A percentile compares a stretch with the other conserved stretches of the same genome.
Evolutionary conservation across 345 rosid species (phyloP).

Genomic region (Rhodamnia argentea): DNA sequence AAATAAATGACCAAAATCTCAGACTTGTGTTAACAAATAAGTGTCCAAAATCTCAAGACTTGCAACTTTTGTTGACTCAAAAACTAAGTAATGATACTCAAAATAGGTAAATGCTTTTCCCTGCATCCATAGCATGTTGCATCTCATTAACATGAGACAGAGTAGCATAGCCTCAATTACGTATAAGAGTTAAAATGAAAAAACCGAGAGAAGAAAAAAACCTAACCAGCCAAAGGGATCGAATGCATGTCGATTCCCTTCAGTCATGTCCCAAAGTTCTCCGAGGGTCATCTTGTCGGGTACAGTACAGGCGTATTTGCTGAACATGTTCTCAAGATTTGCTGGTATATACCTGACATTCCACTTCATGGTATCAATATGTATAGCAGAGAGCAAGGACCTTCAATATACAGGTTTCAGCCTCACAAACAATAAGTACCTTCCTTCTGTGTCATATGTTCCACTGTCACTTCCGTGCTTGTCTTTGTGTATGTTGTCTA

Average conservation of each 20-base stretch:
- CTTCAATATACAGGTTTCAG: background rate
- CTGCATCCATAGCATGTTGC: background rate
- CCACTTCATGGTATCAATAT: background rate
- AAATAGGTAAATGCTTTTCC: background rate
- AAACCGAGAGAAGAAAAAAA: background rate
- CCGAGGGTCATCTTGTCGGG: conserved; percentile 47
- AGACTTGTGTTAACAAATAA: background rate
- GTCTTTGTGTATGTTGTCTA: conserved; percentile 62
- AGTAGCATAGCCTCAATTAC: background rate
- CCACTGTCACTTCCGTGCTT: conserved; percentile 73
- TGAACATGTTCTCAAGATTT: conserved; percentile 51
- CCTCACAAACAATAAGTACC: conserved; percentile 12
- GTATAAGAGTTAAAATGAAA: background rate
- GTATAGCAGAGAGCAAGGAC: background rate
- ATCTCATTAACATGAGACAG: background rate
- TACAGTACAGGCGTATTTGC: conserved; percentile 61
- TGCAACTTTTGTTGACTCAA: background rate
- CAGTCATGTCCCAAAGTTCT: conserved; percentile 79
- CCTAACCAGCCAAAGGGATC: conserved; percentile 64
- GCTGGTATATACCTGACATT: conserved; percentile 42
- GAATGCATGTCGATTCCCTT: conserved; percentile 44
- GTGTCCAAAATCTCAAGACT: background rate
- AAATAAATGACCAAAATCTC: background rate
- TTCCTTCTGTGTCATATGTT: conserved; percentile 69
- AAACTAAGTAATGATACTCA: background rate